Evolutionary conservation across 2,329 filamentous ascomycete species (phyloP).

Genomic region (Akanthomyces uredinophilus): DNA sequence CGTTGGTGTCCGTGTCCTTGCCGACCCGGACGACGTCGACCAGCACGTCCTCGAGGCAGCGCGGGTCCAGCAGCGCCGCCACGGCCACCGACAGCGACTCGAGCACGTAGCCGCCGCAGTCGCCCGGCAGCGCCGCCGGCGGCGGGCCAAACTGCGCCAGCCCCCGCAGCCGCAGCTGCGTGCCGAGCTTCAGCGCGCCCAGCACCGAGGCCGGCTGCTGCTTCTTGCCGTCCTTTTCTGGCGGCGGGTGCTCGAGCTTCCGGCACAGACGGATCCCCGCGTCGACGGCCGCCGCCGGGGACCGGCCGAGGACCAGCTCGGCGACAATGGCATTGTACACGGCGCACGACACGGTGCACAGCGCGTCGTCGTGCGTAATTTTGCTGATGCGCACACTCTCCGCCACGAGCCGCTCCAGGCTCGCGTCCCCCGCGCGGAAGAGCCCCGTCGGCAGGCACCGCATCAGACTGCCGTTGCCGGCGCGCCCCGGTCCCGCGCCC

Average conservation of each 20-base stretch:
- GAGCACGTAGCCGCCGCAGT: slow-evolving; percentile 37
- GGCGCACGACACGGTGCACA: slow-evolving; percentile 33
- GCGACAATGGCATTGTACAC: slow-evolving; percentile 36
- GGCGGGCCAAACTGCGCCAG: slow-evolving; percentile 30
- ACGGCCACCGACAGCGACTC: slow-evolving; percentile 37
- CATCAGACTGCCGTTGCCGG: slow-evolving; percentile 45
- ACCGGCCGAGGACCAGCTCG: slow-evolving; percentile 25
- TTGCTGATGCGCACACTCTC: slow-evolving; percentile 34
- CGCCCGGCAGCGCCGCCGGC: slow-evolving; percentile 22
- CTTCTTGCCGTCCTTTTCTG: neutral
- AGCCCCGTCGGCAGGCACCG: slow-evolving; percentile 41
- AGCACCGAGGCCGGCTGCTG: slow-evolving; percentile 21
- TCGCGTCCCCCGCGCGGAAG: slow-evolving; percentile 27
- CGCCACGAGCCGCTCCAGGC: slow-evolving; percentile 17
- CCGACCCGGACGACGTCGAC: slow-evolving; percentile 42
- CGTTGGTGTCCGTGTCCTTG: slow-evolving; percentile 43
- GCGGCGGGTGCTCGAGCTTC: slow-evolving; percentile 19
- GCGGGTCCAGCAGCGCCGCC: slow-evolving; percentile 36
- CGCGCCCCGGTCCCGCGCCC: slow-evolving; percentile 34
- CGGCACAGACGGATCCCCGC: slow-evolving; percentile 22
- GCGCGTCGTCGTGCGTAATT: slow-evolving; percentile 34
- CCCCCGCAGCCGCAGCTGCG: slow-evolving; percentile 20
- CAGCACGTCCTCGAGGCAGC: slow-evolving; percentile 38
- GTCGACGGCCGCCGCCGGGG: slow-evolving; percentile 24
- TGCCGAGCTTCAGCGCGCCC: slow-evolving; percentile 26